Conservation (phyloP, 495 filamentous ascomycete genomes). For the Oidiodendron maius region DNA sequence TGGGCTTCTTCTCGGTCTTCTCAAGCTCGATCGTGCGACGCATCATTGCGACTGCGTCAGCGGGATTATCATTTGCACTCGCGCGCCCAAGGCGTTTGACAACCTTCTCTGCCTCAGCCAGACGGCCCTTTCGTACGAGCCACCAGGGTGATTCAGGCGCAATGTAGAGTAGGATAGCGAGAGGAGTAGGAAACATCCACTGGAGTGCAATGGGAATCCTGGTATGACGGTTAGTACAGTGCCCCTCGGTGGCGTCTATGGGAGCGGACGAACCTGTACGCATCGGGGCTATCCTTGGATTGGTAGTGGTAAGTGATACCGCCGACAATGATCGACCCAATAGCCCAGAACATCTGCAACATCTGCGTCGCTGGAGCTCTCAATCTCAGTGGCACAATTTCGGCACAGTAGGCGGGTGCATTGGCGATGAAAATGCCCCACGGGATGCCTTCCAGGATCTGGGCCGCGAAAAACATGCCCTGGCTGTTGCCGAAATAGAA, state of each 20-base stretch:
- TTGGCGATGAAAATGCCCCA: constrained; percentile 61
- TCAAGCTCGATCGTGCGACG: constrained; percentile 58
- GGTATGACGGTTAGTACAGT: constrained; percentile 33
- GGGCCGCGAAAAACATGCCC: constrained; percentile 38
- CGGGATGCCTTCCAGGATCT: constrained; percentile 60
- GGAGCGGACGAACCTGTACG: constrained; percentile 21
- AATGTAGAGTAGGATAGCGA: constrained; percentile 34
- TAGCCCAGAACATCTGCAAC: constrained; percentile 62
- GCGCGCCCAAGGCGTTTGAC: constrained; percentile 42
- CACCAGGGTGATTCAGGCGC: constrained; percentile 43
- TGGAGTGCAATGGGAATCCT: constrained; percentile 50
- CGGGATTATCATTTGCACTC: constrained; percentile 32
- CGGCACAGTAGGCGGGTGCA: constrained; percentile 38
- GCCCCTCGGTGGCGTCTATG: constrained; percentile 20
- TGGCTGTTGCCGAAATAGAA: constrained; percentile 46
- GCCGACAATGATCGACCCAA: constrained; percentile 58
- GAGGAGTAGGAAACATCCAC: constrained; percentile 48
- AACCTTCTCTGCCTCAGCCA: constrained; percentile 40
- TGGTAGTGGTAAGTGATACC: constrained; percentile 39
- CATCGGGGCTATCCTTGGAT: background rate
- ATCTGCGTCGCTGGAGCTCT: constrained; percentile 12
- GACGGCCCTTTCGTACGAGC: constrained; percentile 51
- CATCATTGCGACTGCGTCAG: constrained; percentile 45
- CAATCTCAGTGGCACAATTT: constrained; percentile 12
- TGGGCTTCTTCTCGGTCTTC: constrained; percentile 41